These are phyloP conservation scores for Massarina eburnea DNA, from an alignment of 2,329 filamentous ascomycete genomes.

Conservation along the genomic window DNA sequence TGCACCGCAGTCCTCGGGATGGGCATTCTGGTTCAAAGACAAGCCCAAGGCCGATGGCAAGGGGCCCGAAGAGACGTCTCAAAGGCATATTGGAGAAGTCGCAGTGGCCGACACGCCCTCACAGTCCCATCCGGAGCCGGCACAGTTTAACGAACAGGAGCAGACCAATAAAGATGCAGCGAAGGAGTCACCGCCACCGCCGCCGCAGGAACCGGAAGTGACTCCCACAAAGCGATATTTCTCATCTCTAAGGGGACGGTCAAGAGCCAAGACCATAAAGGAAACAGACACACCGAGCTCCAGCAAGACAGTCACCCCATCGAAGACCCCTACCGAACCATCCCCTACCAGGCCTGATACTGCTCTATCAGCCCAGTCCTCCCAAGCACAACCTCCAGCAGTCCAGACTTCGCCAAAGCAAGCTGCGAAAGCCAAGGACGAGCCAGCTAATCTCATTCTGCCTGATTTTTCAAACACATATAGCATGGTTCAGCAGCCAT, in stretches of 20 bases:
- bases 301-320: slow-evolving; percentile 42
- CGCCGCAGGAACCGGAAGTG: slow-evolving; percentile 18
- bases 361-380: slow-evolving; percentile 29
- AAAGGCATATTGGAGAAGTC: slow-evolving; percentile 55
- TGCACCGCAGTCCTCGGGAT: slow-evolving; percentile 61
- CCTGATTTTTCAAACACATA: slow-evolving; percentile 73
- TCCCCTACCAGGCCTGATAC: slow-evolving; percentile 29
- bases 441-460: slow-evolving; percentile 64
- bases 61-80: slow-evolving; percentile 60
- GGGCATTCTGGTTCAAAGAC: slow-evolving; percentile 79
- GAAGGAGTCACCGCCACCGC: slow-evolving; percentile 21
- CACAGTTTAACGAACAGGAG: slow-evolving; percentile 52
- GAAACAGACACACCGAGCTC: slow-evolving; percentile 27
- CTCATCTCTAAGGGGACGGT: slow-evolving; percentile 33
- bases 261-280: slow-evolving; percentile 28
- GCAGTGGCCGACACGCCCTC: slow-evolving; percentile 55
- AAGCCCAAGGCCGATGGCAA: slow-evolving; percentile 51
- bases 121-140: slow-evolving; percentile 53
- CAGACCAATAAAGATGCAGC: slow-evolving; percentile 20
- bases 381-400: slow-evolving; percentile 24
- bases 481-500: slow-evolving; percentile 47
- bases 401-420: slow-evolving; percentile 32
- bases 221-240: slow-evolving; percentile 30
- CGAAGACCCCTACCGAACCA: slow-evolving; percentile 27
- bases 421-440: slow-evolving; percentile 26